Percentiles rank a stretch among this genome's conserved stretches.
These are phyloP conservation scores for Mycena rebaudengoi DNA, from an alignment of 768 basidiomycete genomes.

Conservation along the genomic window DNA sequence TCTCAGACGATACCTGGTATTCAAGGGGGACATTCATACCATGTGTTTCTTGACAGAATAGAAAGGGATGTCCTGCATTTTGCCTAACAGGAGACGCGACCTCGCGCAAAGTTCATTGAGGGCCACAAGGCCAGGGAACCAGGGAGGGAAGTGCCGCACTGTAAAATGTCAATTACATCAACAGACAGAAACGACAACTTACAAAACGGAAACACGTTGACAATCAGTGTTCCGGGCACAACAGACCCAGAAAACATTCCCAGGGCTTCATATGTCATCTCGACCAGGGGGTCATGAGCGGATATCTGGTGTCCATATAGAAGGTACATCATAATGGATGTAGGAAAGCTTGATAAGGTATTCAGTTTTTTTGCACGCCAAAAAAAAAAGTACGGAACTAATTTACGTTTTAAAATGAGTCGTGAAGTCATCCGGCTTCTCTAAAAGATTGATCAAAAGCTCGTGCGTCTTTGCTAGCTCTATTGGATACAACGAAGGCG, in stretches of 20 bases:
- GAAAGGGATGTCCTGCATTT: slow-evolving; percentile 27
- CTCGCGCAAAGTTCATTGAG: slow-evolving; percentile 23
- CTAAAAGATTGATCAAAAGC: slow-evolving; percentile 27
- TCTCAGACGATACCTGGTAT: background rate
- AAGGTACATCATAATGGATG: slow-evolving; percentile 30
- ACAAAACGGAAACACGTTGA: slow-evolving; percentile 46
- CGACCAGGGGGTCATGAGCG: slow-evolving; percentile 24
- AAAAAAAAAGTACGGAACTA: background rate
- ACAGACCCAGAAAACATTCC: slow-evolving; percentile 27
- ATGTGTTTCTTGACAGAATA: slow-evolving; percentile 28
- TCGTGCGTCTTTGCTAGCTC: slow-evolving; percentile 24
- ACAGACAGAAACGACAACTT: background rate
- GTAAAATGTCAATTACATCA: background rate
- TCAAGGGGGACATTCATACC: slow-evolving; percentile 4
- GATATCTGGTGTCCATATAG: slow-evolving; percentile 28
- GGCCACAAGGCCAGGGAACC: slow-evolving; percentile 40
- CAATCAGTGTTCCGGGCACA: slow-evolving; percentile 28
- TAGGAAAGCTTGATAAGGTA: slow-evolving; percentile 27
- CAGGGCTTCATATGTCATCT: slow-evolving; percentile 25
- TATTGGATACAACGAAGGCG: slow-evolving; percentile 16
- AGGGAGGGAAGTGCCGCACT: slow-evolving; percentile 49
- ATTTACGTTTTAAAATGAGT: slow-evolving; percentile 26
- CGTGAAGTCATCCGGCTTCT: slow-evolving; percentile 19
- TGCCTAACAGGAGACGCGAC: slow-evolving; percentile 21
- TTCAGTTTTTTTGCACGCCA: background rate